Percentiles rank a stretch among this genome's conserved stretches.
Conservation (phyloP, 139 green algal species). For the Chlamydomonas incerta region DNA sequence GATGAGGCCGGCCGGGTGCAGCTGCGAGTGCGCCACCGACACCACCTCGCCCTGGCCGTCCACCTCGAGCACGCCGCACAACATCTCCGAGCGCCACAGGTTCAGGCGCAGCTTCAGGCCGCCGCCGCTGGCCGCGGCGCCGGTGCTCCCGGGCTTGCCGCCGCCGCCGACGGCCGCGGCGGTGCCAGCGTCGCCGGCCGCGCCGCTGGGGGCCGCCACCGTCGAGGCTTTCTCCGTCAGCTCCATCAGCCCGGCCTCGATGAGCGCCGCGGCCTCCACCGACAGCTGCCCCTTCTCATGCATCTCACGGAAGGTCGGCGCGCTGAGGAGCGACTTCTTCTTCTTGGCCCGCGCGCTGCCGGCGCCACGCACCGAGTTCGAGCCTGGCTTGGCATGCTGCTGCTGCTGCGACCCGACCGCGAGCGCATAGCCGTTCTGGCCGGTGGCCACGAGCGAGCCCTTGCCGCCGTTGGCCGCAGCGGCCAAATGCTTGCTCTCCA, state of each 20-base stretch:
- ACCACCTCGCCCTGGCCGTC: conserved; percentile 3
- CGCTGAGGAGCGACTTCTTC: background rate
- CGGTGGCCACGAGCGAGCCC: too few relatives aligned
- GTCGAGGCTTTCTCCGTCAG: background rate
- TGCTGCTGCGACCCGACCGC: too few relatives aligned
- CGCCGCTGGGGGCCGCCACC: background rate
- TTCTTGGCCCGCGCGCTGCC: too few relatives aligned
- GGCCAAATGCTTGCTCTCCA: too few relatives aligned
- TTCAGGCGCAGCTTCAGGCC: conserved; percentile 18
- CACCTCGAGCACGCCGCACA: conserved; percentile 14
- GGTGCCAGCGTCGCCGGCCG: background rate
- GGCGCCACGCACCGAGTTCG: too few relatives aligned
- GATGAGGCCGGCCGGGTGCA: conserved; percentile 6
- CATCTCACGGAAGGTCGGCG: conserved; percentile 27
- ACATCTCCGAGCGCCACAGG: conserved; percentile 17
- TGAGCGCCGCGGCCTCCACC: conserved; percentile 5
- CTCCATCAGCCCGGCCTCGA: conserved; percentile 18
- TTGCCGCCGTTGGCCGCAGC: too few relatives aligned
- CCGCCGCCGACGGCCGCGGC: background rate
- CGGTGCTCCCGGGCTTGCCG: background rate
- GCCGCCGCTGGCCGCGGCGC: too few relatives aligned
- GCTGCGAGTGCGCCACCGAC: background rate
- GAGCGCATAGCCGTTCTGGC: too few relatives aligned
- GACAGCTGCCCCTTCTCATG: conserved; percentile 11
- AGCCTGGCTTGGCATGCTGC: too few relatives aligned